Evolutionary conservation across 352 stramenopile genomes (phyloP), one percentile per base, ranked within the genome.

Genomic region (Pythium grandisporangium): DNA sequence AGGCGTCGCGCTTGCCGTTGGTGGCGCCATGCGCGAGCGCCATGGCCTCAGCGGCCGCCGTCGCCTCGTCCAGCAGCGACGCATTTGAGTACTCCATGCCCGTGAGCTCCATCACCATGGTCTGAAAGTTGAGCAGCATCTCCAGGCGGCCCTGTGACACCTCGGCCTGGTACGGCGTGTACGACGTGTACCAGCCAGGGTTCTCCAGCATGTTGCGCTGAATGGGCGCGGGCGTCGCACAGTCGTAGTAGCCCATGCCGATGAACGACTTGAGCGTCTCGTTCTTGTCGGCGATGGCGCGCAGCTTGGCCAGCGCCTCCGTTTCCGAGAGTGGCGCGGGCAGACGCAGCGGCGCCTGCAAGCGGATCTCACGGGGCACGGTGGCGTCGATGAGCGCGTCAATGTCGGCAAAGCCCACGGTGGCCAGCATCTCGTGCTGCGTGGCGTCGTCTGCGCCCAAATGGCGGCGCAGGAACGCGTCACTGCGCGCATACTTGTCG

Each of bases 121-220:
- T 99, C 74, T 99, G 97, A 70, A 99, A 99, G 73, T 99, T 99
- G 20, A 99, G 79, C 38, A 99, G 78, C 80, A 98, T 98, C 74
- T 99, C 93, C 4, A 99, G 71, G 21, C 97, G 91, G 21, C 97
- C 97, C 63, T 99, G 97, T 1, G 94, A 96, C 51, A 99, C 98
- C 66, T 99, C 97, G 6, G 96, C 95, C 68, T 99, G 95, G 71
- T 99, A 99, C 38, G 97, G 97, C 42, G 96, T 99, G 69, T 95
- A 95, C 22, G 73, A 95, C 32, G 96, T 99, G 77, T 99, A 99
- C 96, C 96, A 99, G 20, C 95, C 95, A 2, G 97, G 95, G 82
- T 99, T 99, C 74, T 97, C 87, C 13, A 98, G 62, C 48, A 99
- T 94, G 74, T 99, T 98, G 32, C 96, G 85, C 29, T 98, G 64